These are phyloP conservation scores for Trichoderma koningiopsis DNA, from an alignment of 2,329 filamentous ascomycete genomes.

Conservation along the genomic window DNA sequence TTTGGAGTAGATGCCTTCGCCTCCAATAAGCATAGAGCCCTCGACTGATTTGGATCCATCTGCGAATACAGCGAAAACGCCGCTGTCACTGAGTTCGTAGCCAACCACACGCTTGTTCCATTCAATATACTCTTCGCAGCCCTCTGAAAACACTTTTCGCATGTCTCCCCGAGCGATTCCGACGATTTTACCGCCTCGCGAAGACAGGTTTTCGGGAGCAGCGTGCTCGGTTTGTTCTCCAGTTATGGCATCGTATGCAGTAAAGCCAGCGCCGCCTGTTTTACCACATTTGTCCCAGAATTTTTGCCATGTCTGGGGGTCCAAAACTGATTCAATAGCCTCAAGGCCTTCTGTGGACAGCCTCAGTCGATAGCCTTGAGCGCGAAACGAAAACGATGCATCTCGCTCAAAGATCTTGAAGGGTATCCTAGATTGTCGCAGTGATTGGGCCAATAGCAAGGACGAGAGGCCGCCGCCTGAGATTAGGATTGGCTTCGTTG, in stretches of 20 bases:
- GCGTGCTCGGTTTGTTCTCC: conserved; percentile 46
- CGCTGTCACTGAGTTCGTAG: conserved; percentile 57
- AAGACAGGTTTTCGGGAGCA: conserved; percentile 43
- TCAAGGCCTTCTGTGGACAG: conserved; percentile 59
- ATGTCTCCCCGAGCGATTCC: conserved; percentile 66
- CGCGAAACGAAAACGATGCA: conserved; percentile 53
- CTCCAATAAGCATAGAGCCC: conserved; percentile 61
- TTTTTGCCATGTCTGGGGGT: conserved; percentile 47
- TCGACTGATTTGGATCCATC: conserved; percentile 62
- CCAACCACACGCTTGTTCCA: conserved; percentile 60
- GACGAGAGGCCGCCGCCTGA: conserved; percentile 49
- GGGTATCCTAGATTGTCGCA: conserved; percentile 46
- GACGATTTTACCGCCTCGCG: conserved; percentile 60
- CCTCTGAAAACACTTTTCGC: conserved; percentile 59
- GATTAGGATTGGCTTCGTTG: conserved; percentile 44
- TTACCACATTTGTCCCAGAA: conserved; percentile 64
- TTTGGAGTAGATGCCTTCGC: conserved; percentile 64
- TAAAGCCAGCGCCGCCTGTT: conserved; percentile 58
- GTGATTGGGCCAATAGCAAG: conserved; percentile 48
- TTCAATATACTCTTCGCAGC: conserved; percentile 56
- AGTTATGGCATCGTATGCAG: conserved; percentile 54
- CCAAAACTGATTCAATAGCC: conserved; percentile 61
- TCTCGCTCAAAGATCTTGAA: conserved; percentile 62
- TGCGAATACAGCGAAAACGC: conserved; percentile 60
- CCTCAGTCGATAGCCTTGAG: conserved; percentile 63